Evolutionary conservation across 2,329 filamentous ascomycete genomes (phyloP), one percentile per base, ranked within the genome.

Genomic region (Plenodomus tracheiphilus): DNA sequence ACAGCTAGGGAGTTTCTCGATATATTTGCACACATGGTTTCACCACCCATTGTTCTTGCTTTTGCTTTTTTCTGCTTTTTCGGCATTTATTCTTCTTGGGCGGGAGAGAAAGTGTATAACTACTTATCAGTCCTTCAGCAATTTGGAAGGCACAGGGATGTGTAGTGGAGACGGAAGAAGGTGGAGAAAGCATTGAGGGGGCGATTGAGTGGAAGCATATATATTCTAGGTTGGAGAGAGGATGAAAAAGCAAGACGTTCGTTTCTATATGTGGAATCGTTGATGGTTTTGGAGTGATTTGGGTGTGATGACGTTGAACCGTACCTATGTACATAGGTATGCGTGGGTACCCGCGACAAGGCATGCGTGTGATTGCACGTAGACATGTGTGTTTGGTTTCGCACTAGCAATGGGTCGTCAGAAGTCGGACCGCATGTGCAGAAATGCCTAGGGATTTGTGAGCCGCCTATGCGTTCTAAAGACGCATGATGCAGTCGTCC

Each of bases 21-120:
- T 69, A 71, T 66, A 69, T 66, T 64, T 37, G 35, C 35, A 37
- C 62, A 71, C 62, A 70, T 67, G 63, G 41, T 32, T 32, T 32
- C 28, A n/a, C n/a, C n/a, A n/a, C n/a, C 28, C 8, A 49, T 46
- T 56, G 53, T 58, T 48, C 48, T 63, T 58, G 54, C 58, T 56
- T 51, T 57, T 56, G 45, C 51, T 53, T 62, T 61, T 59, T n/a
- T n/a, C n/a, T n/a, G n/a, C 38, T 54, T 46, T 52, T 36, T 48
- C 17, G 25, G 39, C 48, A 52, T 41, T 28, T 41, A 41, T 18
- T 51, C 36, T 48, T 39, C 39, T 30, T 39, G 39, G 42, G 41
- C 58, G 55, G 53, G 61, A 56, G 28, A 15, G 11, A 15, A 32
- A 57, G 56, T 59, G 58, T 66, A 68, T 58, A 69, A 65, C 22